Evolutionary conservation across 768 basidiomycete genomes (phyloP), one percentile per base, ranked within the genome.

Genomic region (Clathrus columnatus): DNA sequence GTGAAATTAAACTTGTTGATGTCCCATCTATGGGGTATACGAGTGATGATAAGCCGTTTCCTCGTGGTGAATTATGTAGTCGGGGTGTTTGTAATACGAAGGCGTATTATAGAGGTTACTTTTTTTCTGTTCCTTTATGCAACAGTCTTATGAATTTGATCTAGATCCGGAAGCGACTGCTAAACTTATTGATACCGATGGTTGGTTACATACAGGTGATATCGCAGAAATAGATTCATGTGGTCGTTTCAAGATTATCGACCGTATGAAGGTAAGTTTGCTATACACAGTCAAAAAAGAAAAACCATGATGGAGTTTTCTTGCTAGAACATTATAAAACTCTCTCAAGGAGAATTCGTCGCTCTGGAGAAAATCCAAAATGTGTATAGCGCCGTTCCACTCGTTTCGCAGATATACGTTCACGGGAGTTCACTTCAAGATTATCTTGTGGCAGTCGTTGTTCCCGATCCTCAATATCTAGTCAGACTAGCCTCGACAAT

Each of bases 301-400:
- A 11, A 26, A 27, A 20, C 45, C 14, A 32, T 14, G 6, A 32
- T 14, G 30, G 14, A 32, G 7, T 36, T 5, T 36, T 7, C 26
- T 43, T 16, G 30, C 20, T 59, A 90, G 90, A 99, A 99, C 70
- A 92, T 99, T 67, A 90, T 97, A 87, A 99, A 99, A 71, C 87
- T 99, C 48, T 76, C 88, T 10, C 95, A 99, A 70, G 95, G 95
- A 57, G 96, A 99, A 72, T 99, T 97, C 66, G 94, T 99, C 54
- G 96, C 95, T 41, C 76, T 98, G 47, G 95, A 99, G 72, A 96
- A 94, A 72, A 77, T 96, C 49, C 93, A 97, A 70, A 87, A 87
- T 64, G 62, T 80, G 51, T 93, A 91, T 67, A 76, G 75, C 60
- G 72, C 82, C 53, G 79, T 78, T 46, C 82, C 90, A 4, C 64